phyloP scores from a whole-genome alignment of 2,329 filamentous ascomycete genomes.

The Dothistroma pini region DNA sequence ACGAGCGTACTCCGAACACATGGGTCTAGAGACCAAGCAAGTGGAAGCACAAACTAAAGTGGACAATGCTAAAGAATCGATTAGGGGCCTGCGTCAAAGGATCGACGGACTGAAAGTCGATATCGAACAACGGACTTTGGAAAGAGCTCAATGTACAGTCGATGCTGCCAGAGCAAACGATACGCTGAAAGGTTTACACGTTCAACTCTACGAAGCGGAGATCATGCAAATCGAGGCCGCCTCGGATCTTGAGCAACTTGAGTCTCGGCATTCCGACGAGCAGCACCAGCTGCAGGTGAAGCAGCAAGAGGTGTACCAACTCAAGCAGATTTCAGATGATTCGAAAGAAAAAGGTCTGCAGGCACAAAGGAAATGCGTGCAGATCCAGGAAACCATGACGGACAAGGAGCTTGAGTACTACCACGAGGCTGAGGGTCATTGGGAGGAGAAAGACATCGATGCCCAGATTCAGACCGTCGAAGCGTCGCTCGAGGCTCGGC shows the following conservation, averaged over 20 bases:
- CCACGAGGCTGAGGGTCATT: constrained; percentile 34
- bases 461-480: constrained; percentile 70
- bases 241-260: constrained; percentile 74
- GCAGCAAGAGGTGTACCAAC: constrained; percentile 40
- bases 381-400: constrained; percentile 23
- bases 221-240: constrained; percentile 71
- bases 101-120: constrained; percentile 50
- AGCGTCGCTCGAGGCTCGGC: constrained; percentile 74
- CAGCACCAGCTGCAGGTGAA: constrained; percentile 49
- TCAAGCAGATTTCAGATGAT: constrained; percentile 25
- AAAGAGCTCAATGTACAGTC: constrained; percentile 43
- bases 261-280: constrained; percentile 58
- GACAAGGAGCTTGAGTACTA: constrained; percentile 28
- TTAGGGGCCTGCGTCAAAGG: constrained; percentile 43
- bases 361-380: constrained; percentile 19
- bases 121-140: constrained; percentile 27
- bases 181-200: constrained; percentile 59
- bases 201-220: constrained; percentile 64
- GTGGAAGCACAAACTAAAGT: constrained; percentile 53
- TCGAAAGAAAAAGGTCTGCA: constrained; percentile 8
- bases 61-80: constrained; percentile 39
- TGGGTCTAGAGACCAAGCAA: constrained; percentile 66
- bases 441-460: constrained; percentile 57
- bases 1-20: constrained; percentile 58
- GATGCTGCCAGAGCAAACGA: constrained; percentile 59